These are phyloP conservation scores for Cyclocybe aegerita DNA, from an alignment of 768 basidiomycete genomes.

Conservation along the genomic window DNA sequence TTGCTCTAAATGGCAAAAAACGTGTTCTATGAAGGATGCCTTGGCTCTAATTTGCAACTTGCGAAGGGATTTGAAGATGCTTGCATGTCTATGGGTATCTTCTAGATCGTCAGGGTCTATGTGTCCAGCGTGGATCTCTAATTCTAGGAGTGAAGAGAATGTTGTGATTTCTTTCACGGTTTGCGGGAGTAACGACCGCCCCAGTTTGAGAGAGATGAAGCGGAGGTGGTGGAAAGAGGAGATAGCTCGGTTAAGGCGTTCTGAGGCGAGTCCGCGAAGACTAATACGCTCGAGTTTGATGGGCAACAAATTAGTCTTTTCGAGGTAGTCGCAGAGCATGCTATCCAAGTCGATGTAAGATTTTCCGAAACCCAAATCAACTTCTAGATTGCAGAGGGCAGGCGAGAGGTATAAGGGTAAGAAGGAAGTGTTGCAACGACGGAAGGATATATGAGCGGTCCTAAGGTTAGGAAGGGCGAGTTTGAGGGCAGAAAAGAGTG, in stretches of 20 bases:
- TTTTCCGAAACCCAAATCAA: slow-evolving; percentile 40
- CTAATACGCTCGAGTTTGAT: slow-evolving; percentile 31
- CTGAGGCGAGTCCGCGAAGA: slow-evolving; percentile 36
- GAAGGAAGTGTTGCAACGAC: slow-evolving; percentile 21
- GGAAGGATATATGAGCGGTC: slow-evolving; percentile 27
- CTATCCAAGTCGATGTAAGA: slow-evolving; percentile 14
- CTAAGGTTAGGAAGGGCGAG: slow-evolving; percentile 26
- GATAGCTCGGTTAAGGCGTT: slow-evolving; percentile 29
- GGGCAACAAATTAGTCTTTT: slow-evolving; percentile 26
- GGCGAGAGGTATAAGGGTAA: slow-evolving; percentile 32
- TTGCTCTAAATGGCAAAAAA: slow-evolving; percentile 32
- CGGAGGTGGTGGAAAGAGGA: slow-evolving; percentile 30
- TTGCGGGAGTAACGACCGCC: slow-evolving; percentile 32
- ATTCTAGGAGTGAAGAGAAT: slow-evolving; percentile 35
- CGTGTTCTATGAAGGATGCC: slow-evolving; percentile 27
- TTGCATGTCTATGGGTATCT: slow-evolving; percentile 6
- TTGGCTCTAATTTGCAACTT: slow-evolving; percentile 41
- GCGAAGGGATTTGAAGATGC: slow-evolving; percentile 34
- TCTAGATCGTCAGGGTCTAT: slow-evolving; percentile 27
- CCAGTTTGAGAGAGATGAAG: slow-evolving; percentile 38
- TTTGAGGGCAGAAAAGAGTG: not conserved
- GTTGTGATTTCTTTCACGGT: slow-evolving; percentile 35
- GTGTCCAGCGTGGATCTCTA: slow-evolving; percentile 44
- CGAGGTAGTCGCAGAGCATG: slow-evolving; percentile 24
- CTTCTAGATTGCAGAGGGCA: slow-evolving; percentile 31